These are phyloP conservation scores for Mycena maculata DNA, from an alignment of 768 basidiomycete species.

Conservation along the genomic window DNA sequence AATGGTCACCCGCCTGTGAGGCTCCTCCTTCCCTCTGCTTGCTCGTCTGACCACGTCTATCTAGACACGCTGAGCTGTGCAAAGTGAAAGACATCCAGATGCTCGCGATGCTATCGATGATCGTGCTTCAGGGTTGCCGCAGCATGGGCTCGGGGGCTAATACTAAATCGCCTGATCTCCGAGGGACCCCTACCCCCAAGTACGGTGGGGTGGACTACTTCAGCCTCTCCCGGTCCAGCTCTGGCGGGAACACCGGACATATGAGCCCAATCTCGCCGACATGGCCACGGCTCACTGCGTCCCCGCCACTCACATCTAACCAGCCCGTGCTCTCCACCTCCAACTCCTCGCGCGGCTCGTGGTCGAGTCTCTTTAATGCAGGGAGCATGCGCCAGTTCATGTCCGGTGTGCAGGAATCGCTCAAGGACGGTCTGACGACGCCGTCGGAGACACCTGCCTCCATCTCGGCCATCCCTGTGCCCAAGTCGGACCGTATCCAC, in stretches of 20 bases:
- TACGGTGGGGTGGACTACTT: constrained; percentile 67
- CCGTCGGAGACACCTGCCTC: constrained; percentile 47
- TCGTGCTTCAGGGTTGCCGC: constrained; percentile 66
- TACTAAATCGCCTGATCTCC: constrained; percentile 24
- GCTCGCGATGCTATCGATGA: constrained; percentile 79
- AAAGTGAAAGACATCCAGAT: constrained; percentile 79
- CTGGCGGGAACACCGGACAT: constrained; percentile 42
- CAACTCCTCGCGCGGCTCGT: constrained; percentile 78
- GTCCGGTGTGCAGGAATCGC: constrained; percentile 66
- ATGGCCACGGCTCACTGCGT: constrained; percentile 62
- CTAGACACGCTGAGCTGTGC: constrained; percentile 55
- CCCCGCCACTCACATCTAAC: constrained; percentile 52
- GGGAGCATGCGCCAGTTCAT: constrained; percentile 77
- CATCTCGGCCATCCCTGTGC: constrained; percentile 36
- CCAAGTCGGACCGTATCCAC: constrained; percentile 39
- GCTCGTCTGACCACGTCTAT: constrained; percentile 14
- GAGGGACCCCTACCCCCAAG: constrained; percentile 33
- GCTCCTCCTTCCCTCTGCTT: constrained; percentile 22
- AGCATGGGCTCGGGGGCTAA: constrained; percentile 9
- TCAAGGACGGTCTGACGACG: constrained; percentile 56
- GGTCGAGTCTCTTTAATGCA: constrained; percentile 82
- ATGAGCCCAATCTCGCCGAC: constrained; percentile 58
- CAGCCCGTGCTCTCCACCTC: constrained; percentile 55
- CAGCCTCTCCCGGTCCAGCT: constrained; percentile 54
- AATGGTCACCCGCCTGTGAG: constrained; percentile 63